Evolutionary conservation across 371 early-diverging fungal genomes (phyloP), one percentile per base, ranked within the genome.

Genomic region (Nematocida ironsii): DNA sequence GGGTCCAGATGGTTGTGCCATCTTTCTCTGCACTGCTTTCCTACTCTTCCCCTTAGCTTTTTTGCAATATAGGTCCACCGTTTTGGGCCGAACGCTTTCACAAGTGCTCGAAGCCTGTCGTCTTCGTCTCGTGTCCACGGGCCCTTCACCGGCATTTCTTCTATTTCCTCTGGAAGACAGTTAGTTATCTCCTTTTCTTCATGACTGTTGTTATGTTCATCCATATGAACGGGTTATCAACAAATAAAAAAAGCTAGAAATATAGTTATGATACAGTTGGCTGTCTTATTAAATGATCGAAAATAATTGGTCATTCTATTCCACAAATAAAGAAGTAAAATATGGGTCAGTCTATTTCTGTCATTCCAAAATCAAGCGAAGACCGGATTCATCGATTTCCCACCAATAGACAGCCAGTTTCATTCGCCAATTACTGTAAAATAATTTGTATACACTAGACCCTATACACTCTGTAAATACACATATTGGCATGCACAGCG

Each of bases 1-100:
- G 88, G 88, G 67, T 86, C 82, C 33, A 88, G 66, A 72, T 88
- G 88, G 69, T 87, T 87, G 64, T 88, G 86, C 88, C 88, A 88
- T 55, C 88, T 76, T 66, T 88, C 88, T 66, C 88, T 73, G 73
- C 88, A 88, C 78, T 88, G 88, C 70, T 88, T 88, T 3, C 88
- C 88, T 47, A 75, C 52, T 11, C 87, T n/a, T 20, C 84, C 84
- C 13, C 84, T 84, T 47, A 86, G 54, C 62, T 72, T 83, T 45
- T 84, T 85, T 45, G 85, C 85, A 64, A 88, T 85, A 44, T 82
- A 80, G 18, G 87, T 83, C 88, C 88, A 88, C 47, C 86, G 86
- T 52, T 84, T 84, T 1, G 86, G 84, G 11, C 70, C 62, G 71
- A 85, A 86, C 48, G 82, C 80, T 40, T 80, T 74, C 9, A 88